Conservation (phyloP, 2,329 filamentous ascomycete species). For the Claviceps maximensis region DNA sequence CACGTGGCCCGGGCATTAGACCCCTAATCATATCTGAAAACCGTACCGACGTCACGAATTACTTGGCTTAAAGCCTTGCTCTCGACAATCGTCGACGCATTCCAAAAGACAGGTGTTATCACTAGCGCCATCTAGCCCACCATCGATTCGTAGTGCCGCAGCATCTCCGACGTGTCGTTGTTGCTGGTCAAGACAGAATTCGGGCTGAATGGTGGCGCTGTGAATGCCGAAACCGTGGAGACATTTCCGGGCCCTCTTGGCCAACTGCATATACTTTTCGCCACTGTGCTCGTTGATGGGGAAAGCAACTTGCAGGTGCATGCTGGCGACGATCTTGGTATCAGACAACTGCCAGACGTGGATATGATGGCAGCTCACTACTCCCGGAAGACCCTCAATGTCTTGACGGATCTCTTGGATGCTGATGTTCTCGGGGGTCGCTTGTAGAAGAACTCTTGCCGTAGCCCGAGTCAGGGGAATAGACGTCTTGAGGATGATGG, state of each 20-base stretch:
- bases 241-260: conserved; percentile 69
- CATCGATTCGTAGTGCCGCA: conserved; percentile 23
- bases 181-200: conserved; percentile 51
- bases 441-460: conserved; percentile 82
- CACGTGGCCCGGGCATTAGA: too few relatives aligned
- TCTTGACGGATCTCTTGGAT: conserved; percentile 87
- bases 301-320: conserved; percentile 88
- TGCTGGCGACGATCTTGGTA: conserved; percentile 81
- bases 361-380: conserved; percentile 85
- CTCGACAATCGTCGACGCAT: conserved; percentile 24
- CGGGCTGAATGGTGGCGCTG: conserved; percentile 92
- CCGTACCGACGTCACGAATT: too few relatives aligned
- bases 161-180: conserved; percentile 27
- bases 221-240: conserved; percentile 94
- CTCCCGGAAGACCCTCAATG: conserved; percentile 70
- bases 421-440: conserved; percentile 77
- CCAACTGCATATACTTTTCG: conserved; percentile 80
- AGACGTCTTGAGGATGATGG: conserved; percentile 60
- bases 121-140: conserved; percentile 15
- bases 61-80: conserved; percentile 18
- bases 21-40: too few relatives aligned
- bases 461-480: conserved; percentile 69
- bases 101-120: conserved; percentile 35
- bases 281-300: conserved; percentile 71
- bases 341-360: conserved; percentile 98